A percentile compares a stretch with the other conserved stretches of the same genome.
These are phyloP conservation scores for Eimeria necatrix DNA, from an alignment of 169 alveolate species.

Conservation along the genomic window DNA sequence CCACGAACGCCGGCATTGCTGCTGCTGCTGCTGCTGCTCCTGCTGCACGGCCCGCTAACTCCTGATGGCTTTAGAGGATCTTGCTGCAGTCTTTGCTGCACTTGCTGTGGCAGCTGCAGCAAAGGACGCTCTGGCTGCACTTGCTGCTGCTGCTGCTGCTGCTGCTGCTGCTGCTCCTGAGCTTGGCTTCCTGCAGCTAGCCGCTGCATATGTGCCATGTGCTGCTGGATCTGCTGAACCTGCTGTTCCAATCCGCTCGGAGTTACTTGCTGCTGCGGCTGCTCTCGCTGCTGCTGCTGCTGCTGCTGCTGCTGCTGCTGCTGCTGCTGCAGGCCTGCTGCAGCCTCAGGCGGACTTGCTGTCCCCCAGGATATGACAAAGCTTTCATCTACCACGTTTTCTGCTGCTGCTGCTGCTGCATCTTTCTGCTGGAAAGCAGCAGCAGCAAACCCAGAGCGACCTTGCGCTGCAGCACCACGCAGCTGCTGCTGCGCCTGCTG, in stretches of 20 bases:
- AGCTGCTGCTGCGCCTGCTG: slow-evolving; percentile 55
- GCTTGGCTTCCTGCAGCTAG: neutral
- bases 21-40: slow-evolving; percentile 5
- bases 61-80: neutral
- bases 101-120: neutral
- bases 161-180: slow-evolving; percentile 8
- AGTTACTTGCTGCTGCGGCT: neutral
- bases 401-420: slow-evolving; percentile 27
- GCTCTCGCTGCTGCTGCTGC: slow-evolving; percentile 28
- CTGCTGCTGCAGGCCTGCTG: neutral
- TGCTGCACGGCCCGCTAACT: neutral
- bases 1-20: neutral
- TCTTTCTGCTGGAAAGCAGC: neutral
- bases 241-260: neutral
- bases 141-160: neutral
- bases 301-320: slow-evolving; percentile 39
- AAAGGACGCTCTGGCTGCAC: neutral
- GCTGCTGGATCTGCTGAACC: slow-evolving; percentile 34
- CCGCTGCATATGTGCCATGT: slow-evolving; percentile 41
- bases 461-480: slow-evolving; percentile 19
- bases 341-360: neutral
- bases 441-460: neutral
- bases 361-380: slow-evolving; percentile 41
- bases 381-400: neutral
- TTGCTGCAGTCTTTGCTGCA: neutral